A percentile compares a stretch with the other conserved stretches of the same genome.
Evolutionary conservation across 768 basidiomycete genomes (phyloP).

Genomic region (Strobilomyces dryophilus): DNA sequence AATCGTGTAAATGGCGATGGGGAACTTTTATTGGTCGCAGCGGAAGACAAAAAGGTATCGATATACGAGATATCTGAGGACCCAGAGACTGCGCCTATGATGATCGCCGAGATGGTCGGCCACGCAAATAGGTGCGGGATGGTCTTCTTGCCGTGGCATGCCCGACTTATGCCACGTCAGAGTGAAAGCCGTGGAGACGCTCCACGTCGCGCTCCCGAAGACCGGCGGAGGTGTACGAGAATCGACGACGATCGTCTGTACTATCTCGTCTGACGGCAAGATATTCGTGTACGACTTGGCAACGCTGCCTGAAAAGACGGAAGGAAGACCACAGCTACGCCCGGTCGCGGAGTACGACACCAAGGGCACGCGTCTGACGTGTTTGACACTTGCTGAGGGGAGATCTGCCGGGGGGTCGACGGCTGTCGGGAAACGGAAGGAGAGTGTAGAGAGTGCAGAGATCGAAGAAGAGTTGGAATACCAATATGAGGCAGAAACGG

Average conservation of each 20-base stretch:
- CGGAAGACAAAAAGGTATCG: slow-evolving; percentile 86
- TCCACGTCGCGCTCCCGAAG: slow-evolving; percentile 54
- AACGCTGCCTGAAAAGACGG: slow-evolving; percentile 35
- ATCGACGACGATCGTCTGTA: slow-evolving; percentile 63
- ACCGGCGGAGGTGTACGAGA: slow-evolving; percentile 16
- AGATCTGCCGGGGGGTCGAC: slow-evolving; percentile 20
- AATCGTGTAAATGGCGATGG: slow-evolving; percentile 50
- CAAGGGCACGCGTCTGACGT: slow-evolving; percentile 82
- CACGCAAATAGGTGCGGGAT: slow-evolving; percentile 74
- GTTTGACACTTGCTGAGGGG: slow-evolving; percentile 57
- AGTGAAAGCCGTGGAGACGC: slow-evolving; percentile 75
- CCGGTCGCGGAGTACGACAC: slow-evolving; percentile 75
- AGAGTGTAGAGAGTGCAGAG: slow-evolving; percentile 30
- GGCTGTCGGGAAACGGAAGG: slow-evolving; percentile 35
- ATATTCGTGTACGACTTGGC: slow-evolving; percentile 74
- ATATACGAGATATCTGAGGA: slow-evolving; percentile 62
- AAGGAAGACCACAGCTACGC: slow-evolving; percentile 34
- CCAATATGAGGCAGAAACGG: slow-evolving; percentile 6
- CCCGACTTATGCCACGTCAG: slow-evolving; percentile 35
- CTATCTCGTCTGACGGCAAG: slow-evolving; percentile 88
- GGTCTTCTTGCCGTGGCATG: neutral
- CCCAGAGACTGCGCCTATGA: slow-evolving; percentile 40
- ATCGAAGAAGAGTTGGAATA: slow-evolving; percentile 31
- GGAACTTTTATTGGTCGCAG: slow-evolving; percentile 77
- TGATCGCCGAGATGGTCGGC: slow-evolving; percentile 73